These are phyloP conservation scores for Fusarium xylarioides DNA, from an alignment of 2,329 filamentous ascomycete genomes.

Conservation along the genomic window DNA sequence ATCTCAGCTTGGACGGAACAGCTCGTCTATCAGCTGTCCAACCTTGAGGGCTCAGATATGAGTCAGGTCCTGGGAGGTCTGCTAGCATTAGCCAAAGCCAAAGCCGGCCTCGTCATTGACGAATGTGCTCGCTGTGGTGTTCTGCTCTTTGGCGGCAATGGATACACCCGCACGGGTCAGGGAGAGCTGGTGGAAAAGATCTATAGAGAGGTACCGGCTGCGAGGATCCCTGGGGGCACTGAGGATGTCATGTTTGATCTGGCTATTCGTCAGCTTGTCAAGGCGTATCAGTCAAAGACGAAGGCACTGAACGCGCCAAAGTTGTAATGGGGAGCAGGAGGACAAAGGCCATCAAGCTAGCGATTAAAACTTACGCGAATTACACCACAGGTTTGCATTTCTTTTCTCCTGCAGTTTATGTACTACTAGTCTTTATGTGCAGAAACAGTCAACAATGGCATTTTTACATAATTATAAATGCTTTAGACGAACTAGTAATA, in stretches of 20 bases:
- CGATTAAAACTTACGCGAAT: rapidly evolving
- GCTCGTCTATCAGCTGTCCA: not conserved
- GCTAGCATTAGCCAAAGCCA: not conserved
- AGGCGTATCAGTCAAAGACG: not conserved
- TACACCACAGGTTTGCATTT: not conserved
- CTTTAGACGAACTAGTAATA: no score
- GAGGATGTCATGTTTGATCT: not conserved
- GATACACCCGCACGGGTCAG: not conserved
- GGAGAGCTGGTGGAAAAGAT: not conserved
- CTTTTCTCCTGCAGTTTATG: not conserved
- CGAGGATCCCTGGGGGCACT: not conserved
- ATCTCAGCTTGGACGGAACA: not conserved
- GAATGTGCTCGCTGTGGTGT: not conserved
- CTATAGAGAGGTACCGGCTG: not conserved
- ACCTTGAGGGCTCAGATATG: not conserved
- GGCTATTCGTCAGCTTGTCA: not conserved
- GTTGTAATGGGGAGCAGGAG: not conserved
- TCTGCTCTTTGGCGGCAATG: not conserved
- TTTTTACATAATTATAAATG: no score
- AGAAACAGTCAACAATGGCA: rapidly evolving
- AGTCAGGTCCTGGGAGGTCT: not conserved
- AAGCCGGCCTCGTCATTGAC: not conserved
- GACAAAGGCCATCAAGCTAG: not conserved
- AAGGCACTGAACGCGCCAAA: not conserved
- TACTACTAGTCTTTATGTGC: not conserved